Conservation (phyloP, 2,329 filamentous ascomycete species). For the Helotiales sp. region DNA sequence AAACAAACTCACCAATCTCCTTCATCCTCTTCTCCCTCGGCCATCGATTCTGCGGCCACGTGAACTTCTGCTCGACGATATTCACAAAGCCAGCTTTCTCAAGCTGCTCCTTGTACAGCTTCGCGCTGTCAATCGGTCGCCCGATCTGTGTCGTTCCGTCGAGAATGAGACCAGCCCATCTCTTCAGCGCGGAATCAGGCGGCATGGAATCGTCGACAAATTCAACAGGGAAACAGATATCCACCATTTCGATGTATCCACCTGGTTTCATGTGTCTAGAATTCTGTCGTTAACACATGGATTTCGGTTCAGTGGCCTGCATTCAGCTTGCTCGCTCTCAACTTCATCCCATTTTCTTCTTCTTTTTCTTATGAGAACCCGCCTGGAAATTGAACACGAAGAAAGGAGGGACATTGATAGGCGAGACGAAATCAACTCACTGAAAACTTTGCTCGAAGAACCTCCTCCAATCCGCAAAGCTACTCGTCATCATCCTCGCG, state of each 20-base stretch:
- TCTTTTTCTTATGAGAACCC: too few relatives aligned
- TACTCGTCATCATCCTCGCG: conserved; percentile 45
- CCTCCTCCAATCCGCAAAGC: conserved; percentile 24
- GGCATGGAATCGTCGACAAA: conserved; percentile 44
- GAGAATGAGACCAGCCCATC: conserved; percentile 38
- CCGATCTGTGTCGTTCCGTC: conserved; percentile 42
- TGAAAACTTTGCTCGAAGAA: conserved; percentile 21
- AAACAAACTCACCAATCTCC: conserved; percentile 23
- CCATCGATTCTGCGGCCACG: conserved; percentile 58
- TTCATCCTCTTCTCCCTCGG: conserved; percentile 50
- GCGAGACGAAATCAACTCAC: conserved; percentile 5
- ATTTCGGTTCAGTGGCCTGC: too few relatives aligned
- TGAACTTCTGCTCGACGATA: conserved; percentile 49
- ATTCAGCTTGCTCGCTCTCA: too few relatives aligned
- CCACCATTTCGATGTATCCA: conserved; percentile 44
- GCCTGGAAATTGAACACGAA: neutral
- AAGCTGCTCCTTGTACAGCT: conserved; percentile 25
- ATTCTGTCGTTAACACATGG: neutral
- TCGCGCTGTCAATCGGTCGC: conserved; percentile 42
- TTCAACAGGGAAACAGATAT: conserved; percentile 37
- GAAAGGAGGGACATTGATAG: neutral
- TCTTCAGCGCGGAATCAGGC: conserved; percentile 16
- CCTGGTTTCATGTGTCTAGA: conserved; percentile 37
- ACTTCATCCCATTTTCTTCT: neutral
- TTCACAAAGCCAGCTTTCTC: conserved; percentile 34